Percentiles rank a stretch among this genome's conserved stretches.
Evolutionary conservation across 2,329 filamentous ascomycete genomes (phyloP).

Genomic region (Arthrobotrys sinensis): DNA sequence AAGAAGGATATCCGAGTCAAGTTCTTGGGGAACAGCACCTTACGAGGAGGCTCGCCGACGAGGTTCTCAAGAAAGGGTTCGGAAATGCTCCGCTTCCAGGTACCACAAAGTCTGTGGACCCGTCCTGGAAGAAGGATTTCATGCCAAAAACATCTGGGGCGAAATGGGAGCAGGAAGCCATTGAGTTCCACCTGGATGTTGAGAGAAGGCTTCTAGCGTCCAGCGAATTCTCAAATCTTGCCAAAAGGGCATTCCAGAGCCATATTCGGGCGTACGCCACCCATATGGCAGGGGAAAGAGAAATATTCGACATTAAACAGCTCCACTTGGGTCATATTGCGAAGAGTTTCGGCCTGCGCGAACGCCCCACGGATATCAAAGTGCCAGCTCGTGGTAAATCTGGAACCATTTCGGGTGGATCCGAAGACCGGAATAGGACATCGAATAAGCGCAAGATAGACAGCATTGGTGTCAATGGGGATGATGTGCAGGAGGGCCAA

Average conservation of each 20-base stretch:
- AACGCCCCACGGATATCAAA: slow-evolving; percentile 87
- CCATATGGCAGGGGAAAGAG: slow-evolving; percentile 86
- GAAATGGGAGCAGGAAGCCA: slow-evolving; percentile 60
- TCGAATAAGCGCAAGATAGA: slow-evolving; percentile 66
- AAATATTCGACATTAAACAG: slow-evolving; percentile 90
- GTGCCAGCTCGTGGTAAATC: slow-evolving; percentile 66
- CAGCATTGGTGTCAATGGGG: slow-evolving; percentile 66
- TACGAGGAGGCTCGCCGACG: slow-evolving; percentile 75
- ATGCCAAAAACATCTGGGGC: slow-evolving; percentile 61
- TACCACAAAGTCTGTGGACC: slow-evolving; percentile 53
- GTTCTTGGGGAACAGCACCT: slow-evolving; percentile 79
- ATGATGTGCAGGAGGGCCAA: slow-evolving; percentile 64
- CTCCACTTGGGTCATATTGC: slow-evolving; percentile 93
- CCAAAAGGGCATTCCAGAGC: slow-evolving; percentile 87
- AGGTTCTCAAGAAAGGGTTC: slow-evolving; percentile 78
- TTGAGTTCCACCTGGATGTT: slow-evolving; percentile 70
- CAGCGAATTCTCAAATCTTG: slow-evolving; percentile 77
- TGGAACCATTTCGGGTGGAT: slow-evolving; percentile 67
- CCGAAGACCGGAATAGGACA: background rate
- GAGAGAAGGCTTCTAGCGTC: slow-evolving; percentile 69
- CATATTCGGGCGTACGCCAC: slow-evolving; percentile 96
- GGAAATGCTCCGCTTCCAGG: slow-evolving; percentile 66
- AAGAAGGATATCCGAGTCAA: slow-evolving; percentile 87
- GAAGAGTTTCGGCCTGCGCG: slow-evolving; percentile 91
- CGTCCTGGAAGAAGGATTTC: slow-evolving; percentile 64